These are phyloP conservation scores for Stagonosporopsis tanaceti DNA, from an alignment of 2,329 filamentous ascomycete species.

Conservation along the genomic window DNA sequence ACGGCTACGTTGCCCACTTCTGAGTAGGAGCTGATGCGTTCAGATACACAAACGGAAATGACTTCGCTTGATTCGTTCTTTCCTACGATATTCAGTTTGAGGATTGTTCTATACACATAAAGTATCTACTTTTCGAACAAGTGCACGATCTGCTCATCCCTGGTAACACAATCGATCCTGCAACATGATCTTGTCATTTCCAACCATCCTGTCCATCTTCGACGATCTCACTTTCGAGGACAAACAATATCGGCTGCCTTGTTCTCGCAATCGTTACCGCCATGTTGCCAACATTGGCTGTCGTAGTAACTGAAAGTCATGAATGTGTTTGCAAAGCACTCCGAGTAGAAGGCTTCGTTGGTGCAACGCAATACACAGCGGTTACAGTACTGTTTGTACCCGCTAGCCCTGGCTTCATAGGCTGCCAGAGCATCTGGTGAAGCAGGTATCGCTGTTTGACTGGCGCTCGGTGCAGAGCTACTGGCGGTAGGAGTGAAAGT, in stretches of 20 bases:
- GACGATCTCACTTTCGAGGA: background rate
- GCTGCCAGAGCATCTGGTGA: background rate
- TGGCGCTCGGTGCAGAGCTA: background rate
- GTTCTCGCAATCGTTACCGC: background rate
- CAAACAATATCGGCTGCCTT: constrained; percentile 1
- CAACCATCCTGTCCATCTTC: background rate
- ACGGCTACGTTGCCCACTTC: background rate
- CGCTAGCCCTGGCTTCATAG: background rate
- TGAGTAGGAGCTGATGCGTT: background rate
- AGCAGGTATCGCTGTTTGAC: background rate
- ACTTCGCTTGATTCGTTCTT: background rate
- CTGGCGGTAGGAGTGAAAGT: background rate
- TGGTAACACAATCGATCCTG: background rate
- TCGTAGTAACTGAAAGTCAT: background rate
- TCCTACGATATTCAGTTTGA: background rate
- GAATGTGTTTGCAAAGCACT: background rate
- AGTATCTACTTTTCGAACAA: background rate
- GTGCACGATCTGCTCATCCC: background rate
- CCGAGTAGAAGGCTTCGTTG: background rate
- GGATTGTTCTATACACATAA: background rate
- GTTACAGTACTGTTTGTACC: background rate
- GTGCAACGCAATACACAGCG: background rate
- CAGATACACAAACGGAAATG: background rate
- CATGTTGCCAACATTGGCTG: constrained; percentile 1
- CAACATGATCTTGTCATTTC: background rate